A percentile compares a stretch with the other conserved stretches of the same genome.
phyloP scores from a whole-genome alignment of 1,139 yeast species.

The Saccharomyces pastorianus region DNA sequence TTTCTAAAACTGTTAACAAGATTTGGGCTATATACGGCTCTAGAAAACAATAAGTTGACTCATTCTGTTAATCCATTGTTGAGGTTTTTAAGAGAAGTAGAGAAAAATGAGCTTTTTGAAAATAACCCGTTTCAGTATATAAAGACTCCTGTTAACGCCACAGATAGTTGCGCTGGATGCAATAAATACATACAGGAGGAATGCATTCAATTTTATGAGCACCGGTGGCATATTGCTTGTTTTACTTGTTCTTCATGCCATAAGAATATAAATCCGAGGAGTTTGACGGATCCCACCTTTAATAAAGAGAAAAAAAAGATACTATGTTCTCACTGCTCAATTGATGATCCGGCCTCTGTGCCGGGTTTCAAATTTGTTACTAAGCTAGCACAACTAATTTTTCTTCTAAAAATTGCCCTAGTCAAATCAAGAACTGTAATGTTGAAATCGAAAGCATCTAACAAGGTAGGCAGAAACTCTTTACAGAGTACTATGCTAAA shows the following conservation, averaged over 20 bases:
- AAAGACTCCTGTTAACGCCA: constrained; percentile 54
- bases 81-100: constrained; percentile 47
- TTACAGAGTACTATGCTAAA: constrained; percentile 20
- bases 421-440: constrained; percentile 69
- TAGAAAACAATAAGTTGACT: constrained; percentile 53
- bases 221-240: constrained; percentile 79
- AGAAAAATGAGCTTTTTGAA: constrained; percentile 40
- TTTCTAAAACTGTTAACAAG: constrained; percentile 79
- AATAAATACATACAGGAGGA: constrained; percentile 72
- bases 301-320: constrained; percentile 36
- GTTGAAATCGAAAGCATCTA: constrained; percentile 34
- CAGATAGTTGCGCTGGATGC: constrained; percentile 72
- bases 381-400: constrained; percentile 64
- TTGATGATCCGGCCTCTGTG: constrained; percentile 40
- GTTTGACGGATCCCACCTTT: constrained; percentile 40
- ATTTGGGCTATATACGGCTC: constrained; percentile 67
- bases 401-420: constrained; percentile 74
- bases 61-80: constrained; percentile 58
- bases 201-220: constrained; percentile 54
- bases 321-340: constrained; percentile 52
- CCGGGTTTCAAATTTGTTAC: constrained; percentile 59
- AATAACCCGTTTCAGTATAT: constrained; percentile 39
- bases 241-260: constrained; percentile 53
- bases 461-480: constrained; percentile 9
- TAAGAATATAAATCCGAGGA: constrained; percentile 33